Conservation (phyloP, 139 green algal species). For the Chlamydomonas sp. region DNA sequence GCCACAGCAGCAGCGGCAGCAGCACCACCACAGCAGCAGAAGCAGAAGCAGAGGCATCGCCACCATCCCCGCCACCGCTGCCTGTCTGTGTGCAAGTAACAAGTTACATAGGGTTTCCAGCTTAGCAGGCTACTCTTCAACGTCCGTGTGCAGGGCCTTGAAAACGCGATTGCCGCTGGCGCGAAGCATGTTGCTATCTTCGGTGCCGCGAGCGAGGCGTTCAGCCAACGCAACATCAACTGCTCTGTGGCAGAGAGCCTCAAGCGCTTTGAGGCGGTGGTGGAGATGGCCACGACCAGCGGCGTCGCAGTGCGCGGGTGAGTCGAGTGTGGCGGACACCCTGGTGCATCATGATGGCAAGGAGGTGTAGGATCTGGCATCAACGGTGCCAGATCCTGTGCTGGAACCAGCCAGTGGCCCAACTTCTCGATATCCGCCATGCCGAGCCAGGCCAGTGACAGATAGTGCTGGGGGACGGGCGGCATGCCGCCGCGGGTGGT, state of each 20-base stretch:
- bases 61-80: not conserved
- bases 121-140: not conserved
- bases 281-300: slow-evolving; percentile 37
- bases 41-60: too few species aligned
- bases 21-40: too few species aligned
- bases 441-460: too few species aligned
- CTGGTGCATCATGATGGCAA: too few species aligned
- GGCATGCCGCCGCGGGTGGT: too few species aligned
- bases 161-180: slow-evolving; percentile 63
- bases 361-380: too few species aligned
- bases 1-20: too few species aligned
- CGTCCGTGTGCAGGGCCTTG: slow-evolving; percentile 56
- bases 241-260: slow-evolving; percentile 66
- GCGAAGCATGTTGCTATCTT: slow-evolving; percentile 86
- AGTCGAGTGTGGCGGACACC: slow-evolving; percentile 1
- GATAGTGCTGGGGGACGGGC: too few species aligned
- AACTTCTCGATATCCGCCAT: too few species aligned
- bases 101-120: not conserved
- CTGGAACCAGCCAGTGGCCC: too few species aligned
- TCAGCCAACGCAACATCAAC: slow-evolving; percentile 84
- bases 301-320: slow-evolving; percentile 45
- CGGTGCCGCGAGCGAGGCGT: slow-evolving; percentile 70
- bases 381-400: too few species aligned
- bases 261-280: slow-evolving; percentile 57
- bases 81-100: not conserved